Conservation (phyloP, 441 rosid genomes). For the Jatropha podagrica region DNA sequence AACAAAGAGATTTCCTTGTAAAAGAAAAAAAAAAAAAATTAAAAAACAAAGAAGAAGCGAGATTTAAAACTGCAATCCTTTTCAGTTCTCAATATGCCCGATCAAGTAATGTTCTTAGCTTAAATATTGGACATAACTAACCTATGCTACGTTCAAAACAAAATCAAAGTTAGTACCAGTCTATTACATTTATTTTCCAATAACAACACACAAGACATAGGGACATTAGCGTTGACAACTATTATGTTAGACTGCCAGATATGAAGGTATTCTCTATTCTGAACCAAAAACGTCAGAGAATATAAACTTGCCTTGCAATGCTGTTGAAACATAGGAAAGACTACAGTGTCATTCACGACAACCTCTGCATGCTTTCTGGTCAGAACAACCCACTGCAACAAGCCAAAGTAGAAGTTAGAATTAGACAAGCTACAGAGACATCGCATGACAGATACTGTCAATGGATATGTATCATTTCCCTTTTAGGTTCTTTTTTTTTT, state of each 20-base stretch:
- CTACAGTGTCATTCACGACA: conserved; percentile 75
- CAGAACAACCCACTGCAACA: conserved; percentile 84
- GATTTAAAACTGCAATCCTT: not conserved
- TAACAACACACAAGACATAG: not conserved
- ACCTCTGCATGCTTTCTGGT: conserved; percentile 86
- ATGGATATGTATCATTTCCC: not conserved
- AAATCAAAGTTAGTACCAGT: conserved; percentile 9
- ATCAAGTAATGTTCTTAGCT: not conserved
- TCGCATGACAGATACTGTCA: conserved; percentile 4
- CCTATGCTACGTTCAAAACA: not conserved
- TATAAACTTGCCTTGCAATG: conserved; percentile 82
- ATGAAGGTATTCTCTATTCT: not conserved
- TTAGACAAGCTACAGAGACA: conserved; percentile 19
- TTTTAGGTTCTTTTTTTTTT: too few species aligned
- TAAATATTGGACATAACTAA: not conserved
- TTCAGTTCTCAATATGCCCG: conserved; percentile 6
- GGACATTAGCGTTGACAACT: conserved; percentile 9
- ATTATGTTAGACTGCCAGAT: not conserved
- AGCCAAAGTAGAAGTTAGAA: conserved; percentile 24
- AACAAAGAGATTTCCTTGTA: not conserved
- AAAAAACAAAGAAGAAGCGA: not conserved
- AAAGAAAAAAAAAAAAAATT: too few species aligned
- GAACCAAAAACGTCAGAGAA: conserved; percentile 4
- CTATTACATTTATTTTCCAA: conserved; percentile 1
- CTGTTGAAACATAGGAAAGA: conserved; percentile 81